Percentiles rank a stretch among this genome's conserved stretches.
Evolutionary conservation across 257 asterid genomes (phyloP).

Genomic region (Paraleonurus japonicus): DNA sequence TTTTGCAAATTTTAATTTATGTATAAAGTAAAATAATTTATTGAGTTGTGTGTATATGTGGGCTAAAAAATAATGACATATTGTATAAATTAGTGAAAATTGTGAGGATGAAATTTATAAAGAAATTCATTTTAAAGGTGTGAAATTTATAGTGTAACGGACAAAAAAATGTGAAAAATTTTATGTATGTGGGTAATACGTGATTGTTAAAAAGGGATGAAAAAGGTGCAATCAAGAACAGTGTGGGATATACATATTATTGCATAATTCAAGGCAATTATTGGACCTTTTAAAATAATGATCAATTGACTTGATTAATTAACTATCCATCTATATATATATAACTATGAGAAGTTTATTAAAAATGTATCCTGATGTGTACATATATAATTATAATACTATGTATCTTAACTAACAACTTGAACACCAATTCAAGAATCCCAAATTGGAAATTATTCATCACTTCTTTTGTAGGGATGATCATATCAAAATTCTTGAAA

Average conservation of each 20-base stretch:
- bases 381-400: background rate
- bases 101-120: too few relatives aligned
- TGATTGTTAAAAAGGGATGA: background rate
- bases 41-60: too few relatives aligned
- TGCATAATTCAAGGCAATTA: slow-evolving; percentile 39
- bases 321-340: background rate
- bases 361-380: slow-evolving; percentile 10
- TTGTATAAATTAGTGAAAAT: too few relatives aligned
- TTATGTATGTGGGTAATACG: too few relatives aligned
- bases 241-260: slow-evolving; percentile 37
- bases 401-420: background rate
- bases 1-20: too few relatives aligned
- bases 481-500: background rate
- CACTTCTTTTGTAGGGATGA: background rate
- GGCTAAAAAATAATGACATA: too few relatives aligned
- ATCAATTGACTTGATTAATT: slow-evolving; percentile 4
- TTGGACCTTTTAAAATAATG: slow-evolving; percentile 41
- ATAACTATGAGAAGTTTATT: slow-evolving; percentile 5
- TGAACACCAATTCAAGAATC: background rate
- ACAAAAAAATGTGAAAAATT: too few relatives aligned
- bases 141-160: too few relatives aligned
- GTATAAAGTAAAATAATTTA: too few relatives aligned
- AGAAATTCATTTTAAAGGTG: too few relatives aligned
- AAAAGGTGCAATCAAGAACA: slow-evolving; percentile 44
- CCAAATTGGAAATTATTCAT: background rate